These are phyloP conservation scores for Knufia fluminis DNA, from an alignment of 2,329 filamentous ascomycete species.

Conservation along the genomic window DNA sequence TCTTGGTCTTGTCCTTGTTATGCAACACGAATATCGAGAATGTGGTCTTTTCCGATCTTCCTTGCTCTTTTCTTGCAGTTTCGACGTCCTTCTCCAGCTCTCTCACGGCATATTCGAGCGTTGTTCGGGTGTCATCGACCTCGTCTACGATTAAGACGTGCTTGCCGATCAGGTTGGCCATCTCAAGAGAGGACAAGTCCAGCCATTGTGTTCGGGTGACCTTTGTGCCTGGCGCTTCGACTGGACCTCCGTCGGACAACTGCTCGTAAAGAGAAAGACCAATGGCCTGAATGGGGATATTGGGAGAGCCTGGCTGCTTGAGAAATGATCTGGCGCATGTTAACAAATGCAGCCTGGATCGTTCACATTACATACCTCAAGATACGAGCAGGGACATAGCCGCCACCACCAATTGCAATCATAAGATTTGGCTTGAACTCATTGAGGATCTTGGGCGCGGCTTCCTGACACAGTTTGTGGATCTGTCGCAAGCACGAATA, in stretches of 20 bases:
- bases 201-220: conserved; percentile 98
- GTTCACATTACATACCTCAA: conserved; percentile 53
- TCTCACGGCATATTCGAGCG: conserved; percentile 84
- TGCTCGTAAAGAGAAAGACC: conserved; percentile 94
- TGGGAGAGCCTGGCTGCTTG: conserved; percentile 73
- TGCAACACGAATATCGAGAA: conserved; percentile 96
- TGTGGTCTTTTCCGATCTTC: conserved; percentile 61
- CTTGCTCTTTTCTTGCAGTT: conserved; percentile 63
- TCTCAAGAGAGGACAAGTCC: conserved; percentile 75
- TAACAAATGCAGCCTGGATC: background rate
- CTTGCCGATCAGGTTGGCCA: conserved; percentile 84
- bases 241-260: conserved; percentile 52
- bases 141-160: conserved; percentile 88
- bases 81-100: conserved; percentile 94
- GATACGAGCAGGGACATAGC: conserved; percentile 94
- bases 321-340: conserved; percentile 62
- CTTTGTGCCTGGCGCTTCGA: conserved; percentile 80
- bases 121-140: conserved; percentile 91
- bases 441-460: conserved; percentile 70
- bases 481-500: conserved; percentile 48
- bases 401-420: conserved; percentile 95
- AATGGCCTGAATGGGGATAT: conserved; percentile 99
- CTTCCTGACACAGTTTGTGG: conserved; percentile 90
- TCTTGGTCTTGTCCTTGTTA: conserved; percentile 98
- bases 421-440: conserved; percentile 90